phyloP scores from a whole-genome alignment of 2,329 filamentous ascomycete species.

The Dactylellina leptospora region DNA sequence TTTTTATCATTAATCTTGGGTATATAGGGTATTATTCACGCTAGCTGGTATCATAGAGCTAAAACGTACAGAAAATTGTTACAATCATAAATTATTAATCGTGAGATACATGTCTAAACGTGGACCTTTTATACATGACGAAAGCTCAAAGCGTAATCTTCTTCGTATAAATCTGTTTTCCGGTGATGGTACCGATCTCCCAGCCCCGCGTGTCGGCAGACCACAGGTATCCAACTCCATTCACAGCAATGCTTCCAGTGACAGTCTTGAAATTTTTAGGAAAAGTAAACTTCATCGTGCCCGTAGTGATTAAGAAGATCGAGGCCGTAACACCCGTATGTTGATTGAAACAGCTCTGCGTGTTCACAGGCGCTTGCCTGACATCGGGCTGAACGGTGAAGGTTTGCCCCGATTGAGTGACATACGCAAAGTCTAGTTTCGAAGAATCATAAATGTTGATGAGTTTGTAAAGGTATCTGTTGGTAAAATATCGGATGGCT shows the following conservation, averaged over 20 bases:
- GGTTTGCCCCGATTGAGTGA: slow-evolving; percentile 2
- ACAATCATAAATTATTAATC: too few relatives aligned
- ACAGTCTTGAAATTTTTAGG: neutral
- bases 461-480: slow-evolving; percentile 11
- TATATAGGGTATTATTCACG: too few relatives aligned
- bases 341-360: slow-evolving; percentile 6
- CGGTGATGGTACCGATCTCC: neutral
- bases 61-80: too few relatives aligned
- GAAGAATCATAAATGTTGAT: neutral
- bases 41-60: too few relatives aligned
- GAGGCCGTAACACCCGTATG: neutral
- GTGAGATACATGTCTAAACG: too few relatives aligned
- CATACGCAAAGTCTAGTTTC: neutral
- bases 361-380: slow-evolving; percentile 1
- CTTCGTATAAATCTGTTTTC: neutral
- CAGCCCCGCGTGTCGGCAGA: neutral
- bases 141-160: neutral
- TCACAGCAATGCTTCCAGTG: neutral
- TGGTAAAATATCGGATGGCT: slow-evolving; percentile 16
- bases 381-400: neutral
- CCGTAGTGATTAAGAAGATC: neutral
- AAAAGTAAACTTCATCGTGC: neutral
- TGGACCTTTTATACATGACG: too few relatives aligned
- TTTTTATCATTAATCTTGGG: too few relatives aligned
- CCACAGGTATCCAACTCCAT: neutral